Evolutionary conservation across 352 stramenopile genomes (phyloP), one percentile per base, ranked within the genome.

Genomic region (Globisporangium lucens): DNA sequence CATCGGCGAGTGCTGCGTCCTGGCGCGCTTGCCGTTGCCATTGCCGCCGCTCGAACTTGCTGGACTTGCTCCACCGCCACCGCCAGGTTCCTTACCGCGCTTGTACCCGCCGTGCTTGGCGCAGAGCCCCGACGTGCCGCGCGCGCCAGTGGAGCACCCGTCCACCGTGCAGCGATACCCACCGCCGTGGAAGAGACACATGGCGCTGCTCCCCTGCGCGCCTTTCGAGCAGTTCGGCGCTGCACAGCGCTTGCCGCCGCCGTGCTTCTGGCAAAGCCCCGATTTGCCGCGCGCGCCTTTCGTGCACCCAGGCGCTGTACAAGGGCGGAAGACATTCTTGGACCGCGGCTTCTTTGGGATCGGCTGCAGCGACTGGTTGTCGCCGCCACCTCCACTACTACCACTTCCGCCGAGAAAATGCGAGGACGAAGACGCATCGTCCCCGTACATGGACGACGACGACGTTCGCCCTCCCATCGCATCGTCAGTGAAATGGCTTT

Each of bases 81-180:
- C 36, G 9, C 58, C 58, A 22, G 35, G 29, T 0, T 68, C 60
- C 49, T 80, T 84, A 27, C 75, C 71, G 29, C 83, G 78, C 68
- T 91, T 91, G 75, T 92, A 92, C 56, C 89, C 89, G 47, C 83
- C 86, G 70, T 94, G 85, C 63, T 90, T 94, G 22, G 85, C 85
- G 71, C 83, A 94, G 9, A 94, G 71, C 0, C 85, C 85, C 17
- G 83, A 93, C 2, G 83, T 89, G 35, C 88, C 85, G 24, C 87
- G 82, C 29, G 85, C 86, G 24, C 87, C 87, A 2, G 91, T 96
- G 29, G 52, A 79, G 65, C 89, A 97, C 33, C 83, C 83, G 3
- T 82, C 73, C 6, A 90, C 69, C 1, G 78, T 93, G 68, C 89
- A 97, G 24, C 89, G 89, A 52, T 94, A 93, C 53, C 87, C 90